A percentile compares a stretch with the other conserved stretches of the same genome.
Conservation (phyloP, 139 green algal species). For the Picochlorum sp. region DNA sequence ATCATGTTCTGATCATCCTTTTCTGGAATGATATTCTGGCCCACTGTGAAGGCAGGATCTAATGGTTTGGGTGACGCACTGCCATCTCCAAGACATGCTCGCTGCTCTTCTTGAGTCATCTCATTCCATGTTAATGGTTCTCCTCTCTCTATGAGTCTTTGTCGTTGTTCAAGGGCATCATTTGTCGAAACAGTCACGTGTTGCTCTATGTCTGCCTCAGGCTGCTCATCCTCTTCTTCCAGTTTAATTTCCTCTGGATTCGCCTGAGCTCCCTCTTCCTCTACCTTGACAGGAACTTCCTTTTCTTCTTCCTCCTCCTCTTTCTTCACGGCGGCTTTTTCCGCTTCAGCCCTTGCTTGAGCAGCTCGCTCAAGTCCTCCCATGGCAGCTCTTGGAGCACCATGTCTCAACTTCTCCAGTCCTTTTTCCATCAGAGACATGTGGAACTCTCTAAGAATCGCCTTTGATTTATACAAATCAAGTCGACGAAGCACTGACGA, state of each 20-base stretch:
- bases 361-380: background rate
- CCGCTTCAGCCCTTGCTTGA: slow-evolving; percentile 14
- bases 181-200: background rate
- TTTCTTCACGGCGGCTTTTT: background rate
- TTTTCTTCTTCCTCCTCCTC: slow-evolving; percentile 11
- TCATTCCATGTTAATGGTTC: slow-evolving; percentile 31
- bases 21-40: slow-evolving; percentile 58
- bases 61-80: slow-evolving; percentile 48
- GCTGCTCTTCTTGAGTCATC: slow-evolving; percentile 15
- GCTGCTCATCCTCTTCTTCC: slow-evolving; percentile 14
- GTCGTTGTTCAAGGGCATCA: slow-evolving; percentile 6
- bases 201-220: background rate
- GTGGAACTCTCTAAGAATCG: slow-evolving; percentile 54
- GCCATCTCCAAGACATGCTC: background rate
- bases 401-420: slow-evolving; percentile 15
- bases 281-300: slow-evolving; percentile 1
- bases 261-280: background rate
- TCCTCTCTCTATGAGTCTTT: slow-evolving; percentile 3
- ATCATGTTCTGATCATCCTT: slow-evolving; percentile 60
- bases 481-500: slow-evolving; percentile 56
- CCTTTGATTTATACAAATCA: slow-evolving; percentile 41
- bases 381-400: slow-evolving; percentile 22
- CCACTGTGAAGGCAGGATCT: slow-evolving; percentile 25
- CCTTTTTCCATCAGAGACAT: slow-evolving; percentile 24
- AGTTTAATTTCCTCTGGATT: slow-evolving; percentile 22